Evolutionary conservation across 23 red algal species (phyloP).

Genomic region (Gracilaria caudata): DNA sequence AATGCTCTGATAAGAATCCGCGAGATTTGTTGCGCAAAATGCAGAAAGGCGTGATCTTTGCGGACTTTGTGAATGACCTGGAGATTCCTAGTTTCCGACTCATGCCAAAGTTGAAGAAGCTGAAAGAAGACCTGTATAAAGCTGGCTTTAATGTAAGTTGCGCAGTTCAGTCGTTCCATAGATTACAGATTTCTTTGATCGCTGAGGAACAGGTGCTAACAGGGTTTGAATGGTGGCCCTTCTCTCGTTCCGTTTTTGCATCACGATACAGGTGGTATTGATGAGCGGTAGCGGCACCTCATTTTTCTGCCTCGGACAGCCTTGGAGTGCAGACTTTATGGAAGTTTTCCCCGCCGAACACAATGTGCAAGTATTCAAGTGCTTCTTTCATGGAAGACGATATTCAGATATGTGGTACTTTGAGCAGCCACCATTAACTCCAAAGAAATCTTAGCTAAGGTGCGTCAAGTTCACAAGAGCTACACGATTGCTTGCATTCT

Average conservation of each 20-base stretch:
- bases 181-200: not conserved
- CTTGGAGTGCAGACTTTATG: slow-evolving; percentile 34
- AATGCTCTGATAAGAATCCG: slow-evolving; percentile 68
- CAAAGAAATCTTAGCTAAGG: slow-evolving; percentile 30
- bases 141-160: slow-evolving; percentile 86
- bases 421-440: slow-evolving; percentile 50
- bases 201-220: not conserved
- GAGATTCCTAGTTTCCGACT: slow-evolving; percentile 88
- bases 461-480: not conserved
- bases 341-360: slow-evolving; percentile 54
- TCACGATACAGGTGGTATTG: slow-evolving; percentile 60
- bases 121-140: slow-evolving; percentile 70
- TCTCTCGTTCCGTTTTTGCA: not conserved
- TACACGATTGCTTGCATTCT: not conserved
- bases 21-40: slow-evolving; percentile 58
- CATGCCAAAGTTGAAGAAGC: slow-evolving; percentile 62
- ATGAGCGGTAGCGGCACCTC: slow-evolving; percentile 99
- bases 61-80: slow-evolving; percentile 91
- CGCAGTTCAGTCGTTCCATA: not conserved
- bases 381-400: slow-evolving; percentile 55
- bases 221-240: not conserved
- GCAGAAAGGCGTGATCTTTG: slow-evolving; percentile 52
- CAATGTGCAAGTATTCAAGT: slow-evolving; percentile 63
- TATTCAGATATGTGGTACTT: slow-evolving; percentile 78
- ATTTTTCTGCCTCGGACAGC: slow-evolving; percentile 94